Evolutionary conservation across 2,329 filamentous ascomycete species (phyloP).

Genomic region (Fusarium sp.): DNA sequence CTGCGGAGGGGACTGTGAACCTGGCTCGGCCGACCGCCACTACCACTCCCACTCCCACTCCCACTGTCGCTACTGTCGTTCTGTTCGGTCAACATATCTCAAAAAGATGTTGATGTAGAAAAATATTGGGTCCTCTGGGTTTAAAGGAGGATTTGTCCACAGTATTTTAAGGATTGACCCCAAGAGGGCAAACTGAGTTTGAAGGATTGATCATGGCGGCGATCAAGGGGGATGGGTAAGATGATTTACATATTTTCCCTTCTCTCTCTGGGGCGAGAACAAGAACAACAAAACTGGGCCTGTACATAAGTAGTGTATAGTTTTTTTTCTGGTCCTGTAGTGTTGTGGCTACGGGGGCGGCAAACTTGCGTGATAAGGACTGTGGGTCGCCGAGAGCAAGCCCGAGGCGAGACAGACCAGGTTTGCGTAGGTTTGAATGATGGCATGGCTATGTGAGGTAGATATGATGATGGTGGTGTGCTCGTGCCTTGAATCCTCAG

Average conservation of each 20-base stretch:
- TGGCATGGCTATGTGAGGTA: constrained; percentile 20
- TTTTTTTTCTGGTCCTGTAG: constrained; percentile 2
- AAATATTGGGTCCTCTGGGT: constrained; percentile 11
- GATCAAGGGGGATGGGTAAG: constrained; percentile 30
- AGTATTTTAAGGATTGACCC: constrained; percentile 23
- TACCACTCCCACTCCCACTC: constrained; percentile 42
- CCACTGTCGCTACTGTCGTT: constrained; percentile 41
- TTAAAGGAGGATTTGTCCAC: not conserved
- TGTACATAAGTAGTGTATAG: constrained; percentile 29
- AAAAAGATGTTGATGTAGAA: not conserved
- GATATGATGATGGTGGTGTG: constrained; percentile 34
- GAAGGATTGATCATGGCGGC: constrained; percentile 34
- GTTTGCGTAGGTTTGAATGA: constrained; percentile 19
- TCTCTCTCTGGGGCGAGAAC: constrained; percentile 38
- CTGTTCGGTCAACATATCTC: constrained; percentile 38
- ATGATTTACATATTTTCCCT: constrained; percentile 26
- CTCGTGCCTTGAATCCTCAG: not conserved
- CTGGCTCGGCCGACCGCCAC: constrained; percentile 42
- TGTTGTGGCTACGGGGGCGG: constrained; percentile 30
- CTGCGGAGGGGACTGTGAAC: constrained; percentile 48
- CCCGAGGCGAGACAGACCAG: constrained; percentile 40
- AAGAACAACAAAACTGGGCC: constrained; percentile 45
- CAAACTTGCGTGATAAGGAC: constrained; percentile 42
- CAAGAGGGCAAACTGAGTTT: constrained; percentile 30
- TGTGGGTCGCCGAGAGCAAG: constrained; percentile 47